Conservation (phyloP, 2,329 filamentous ascomycete species). For the Lachnellula subtilissima region DNA sequence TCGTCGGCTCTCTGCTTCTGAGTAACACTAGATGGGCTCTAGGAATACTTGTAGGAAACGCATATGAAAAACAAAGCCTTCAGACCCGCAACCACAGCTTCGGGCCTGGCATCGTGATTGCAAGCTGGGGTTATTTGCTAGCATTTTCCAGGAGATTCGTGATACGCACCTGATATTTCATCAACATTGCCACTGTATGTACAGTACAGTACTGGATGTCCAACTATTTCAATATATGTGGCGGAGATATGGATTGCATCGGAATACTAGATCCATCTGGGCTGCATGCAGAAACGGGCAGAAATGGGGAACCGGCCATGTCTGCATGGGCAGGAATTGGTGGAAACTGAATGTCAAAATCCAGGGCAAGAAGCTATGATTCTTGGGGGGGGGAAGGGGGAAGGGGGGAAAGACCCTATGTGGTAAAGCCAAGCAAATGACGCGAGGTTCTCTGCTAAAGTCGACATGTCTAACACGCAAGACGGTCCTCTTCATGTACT, state of each 20-base stretch:
- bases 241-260: not conserved
- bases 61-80: not conserved
- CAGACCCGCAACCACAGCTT: not conserved
- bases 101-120: not conserved
- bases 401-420: not conserved
- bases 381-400: not conserved
- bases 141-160: not conserved
- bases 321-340: too few relatives aligned
- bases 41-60: not conserved
- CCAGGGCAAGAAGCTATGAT: too few relatives aligned
- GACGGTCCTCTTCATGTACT: not conserved
- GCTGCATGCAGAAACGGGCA: too few relatives aligned
- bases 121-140: not conserved
- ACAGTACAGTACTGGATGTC: not conserved
- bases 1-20: not conserved
- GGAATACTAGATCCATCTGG: too few relatives aligned
- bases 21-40: not conserved
- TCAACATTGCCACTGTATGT: constrained; percentile 1
- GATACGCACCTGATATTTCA: constrained; percentile 8
- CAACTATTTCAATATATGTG: not conserved
- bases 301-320: too few relatives aligned
- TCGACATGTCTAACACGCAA: not conserved
- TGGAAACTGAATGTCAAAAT: too few relatives aligned
- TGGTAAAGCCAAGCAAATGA: not conserved
- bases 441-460: not conserved